Conservation (phyloP, 2,329 filamentous ascomycete species). For the Cryphonectria radicalis region DNA sequence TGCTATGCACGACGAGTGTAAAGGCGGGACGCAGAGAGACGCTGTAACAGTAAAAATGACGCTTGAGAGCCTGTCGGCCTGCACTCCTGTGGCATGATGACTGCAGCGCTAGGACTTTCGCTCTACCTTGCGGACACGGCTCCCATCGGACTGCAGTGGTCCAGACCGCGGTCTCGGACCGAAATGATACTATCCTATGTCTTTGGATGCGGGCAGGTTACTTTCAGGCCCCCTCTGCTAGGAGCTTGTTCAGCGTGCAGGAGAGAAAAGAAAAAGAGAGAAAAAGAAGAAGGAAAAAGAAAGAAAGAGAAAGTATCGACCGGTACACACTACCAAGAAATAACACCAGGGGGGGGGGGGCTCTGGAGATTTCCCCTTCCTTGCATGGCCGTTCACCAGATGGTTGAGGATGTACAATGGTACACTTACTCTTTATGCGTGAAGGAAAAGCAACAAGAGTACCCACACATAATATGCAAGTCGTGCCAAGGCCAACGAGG, state of each 20-base stretch:
- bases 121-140: neutral
- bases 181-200: neutral
- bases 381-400: neutral
- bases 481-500: neutral
- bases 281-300: too few relatives aligned
- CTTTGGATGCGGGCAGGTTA: neutral
- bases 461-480: neutral
- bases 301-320: neutral
- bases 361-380: neutral
- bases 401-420: neutral
- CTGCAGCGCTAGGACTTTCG: neutral
- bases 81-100: neutral
- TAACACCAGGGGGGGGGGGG: too few relatives aligned
- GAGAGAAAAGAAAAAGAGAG: too few relatives aligned
- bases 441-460: too few relatives aligned
- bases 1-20: neutral
- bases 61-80: neutral
- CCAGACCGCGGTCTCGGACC: slow-evolving; percentile 1
- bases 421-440: neutral
- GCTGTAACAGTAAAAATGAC: neutral
- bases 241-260: neutral
- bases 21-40: neutral
- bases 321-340: neutral
- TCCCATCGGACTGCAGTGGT: neutral
- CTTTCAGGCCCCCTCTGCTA: neutral